Evolutionary conservation across 2,329 filamentous ascomycete species (phyloP), one percentile per base, ranked within the genome.

Genomic region (Cercospora sp.): DNA sequence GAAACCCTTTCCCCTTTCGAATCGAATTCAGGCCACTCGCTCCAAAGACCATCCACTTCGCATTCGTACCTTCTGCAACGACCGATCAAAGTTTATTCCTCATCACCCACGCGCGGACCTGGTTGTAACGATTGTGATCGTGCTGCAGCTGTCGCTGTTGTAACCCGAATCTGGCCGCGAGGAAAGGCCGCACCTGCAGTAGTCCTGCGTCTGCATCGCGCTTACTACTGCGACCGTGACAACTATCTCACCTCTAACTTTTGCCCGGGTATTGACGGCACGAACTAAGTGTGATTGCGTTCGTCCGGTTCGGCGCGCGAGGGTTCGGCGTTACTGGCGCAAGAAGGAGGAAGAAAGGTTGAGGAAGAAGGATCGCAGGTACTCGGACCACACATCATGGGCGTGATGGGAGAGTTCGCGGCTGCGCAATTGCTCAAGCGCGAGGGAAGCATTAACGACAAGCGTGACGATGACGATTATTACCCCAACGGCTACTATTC

Each of bases 391-490:
- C 48, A 55, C 23, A 55, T 55, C 48, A 55, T 28, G 48, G 48
- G 23, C 48, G 48, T 55, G 6, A 8, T 55, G 48, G 12, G 48
- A 13, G 20, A 55, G 3, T 16, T 61, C 18, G 18, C 28, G 16
- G 60, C 40, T 48, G 40, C 60, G 20, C 60, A 42, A 20, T n/a
- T 45, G 20, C 36, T 62, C 20, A 45, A 48, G 60, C 36, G 26
- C 18, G 33, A 45, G n/a, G n/a, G 51, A 20, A 40, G 12, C 12
- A 28, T 45, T 13, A 62, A 48, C 13, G 31, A 30, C 58, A 33
- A 23, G 31, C 55, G 55, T 6, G 36, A 42, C 30, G 64, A 60
- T 18, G 63, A 60, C 31, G 51, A 57, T 23, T n/a, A 61, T n/a
- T 20, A 53, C 30, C n/a, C n/a, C 13, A 23, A 36, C 30, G 23